These are phyloP conservation scores for Metarhizium album DNA, from an alignment of 2,329 filamentous ascomycete genomes.

Conservation along the genomic window DNA sequence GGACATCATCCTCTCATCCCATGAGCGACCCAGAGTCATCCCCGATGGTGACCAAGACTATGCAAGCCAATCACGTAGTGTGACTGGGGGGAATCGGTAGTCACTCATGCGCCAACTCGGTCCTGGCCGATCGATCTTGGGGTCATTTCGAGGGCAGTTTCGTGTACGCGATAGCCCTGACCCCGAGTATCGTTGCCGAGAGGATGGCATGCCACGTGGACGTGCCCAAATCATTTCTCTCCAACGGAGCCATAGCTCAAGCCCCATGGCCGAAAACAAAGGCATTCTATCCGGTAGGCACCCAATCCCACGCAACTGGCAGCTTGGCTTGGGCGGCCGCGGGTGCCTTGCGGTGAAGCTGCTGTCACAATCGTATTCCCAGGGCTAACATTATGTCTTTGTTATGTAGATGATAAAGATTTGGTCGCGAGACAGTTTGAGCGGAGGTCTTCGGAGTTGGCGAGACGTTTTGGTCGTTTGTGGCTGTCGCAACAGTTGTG, in stretches of 20 bases:
- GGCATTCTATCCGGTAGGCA: neutral
- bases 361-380: neutral
- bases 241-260: neutral
- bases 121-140: neutral
- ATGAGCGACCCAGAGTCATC: neutral
- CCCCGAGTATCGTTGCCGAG: neutral
- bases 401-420: neutral
- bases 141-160: neutral
- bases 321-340: neutral
- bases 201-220: neutral
- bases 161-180: neutral
- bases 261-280: neutral
- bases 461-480: neutral
- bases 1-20: slow-evolving; percentile 1
- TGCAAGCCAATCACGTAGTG: neutral
- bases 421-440: neutral
- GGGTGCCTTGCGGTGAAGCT: neutral
- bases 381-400: neutral
- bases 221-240: neutral
- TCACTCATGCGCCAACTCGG: neutral
- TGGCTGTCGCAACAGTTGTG: neutral
- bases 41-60: neutral
- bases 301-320: neutral
- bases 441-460: neutral
- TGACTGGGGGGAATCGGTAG: neutral